phyloP scores from a whole-genome alignment of 2,329 filamentous ascomycete genomes.

The Cladophialophora exuberans region DNA sequence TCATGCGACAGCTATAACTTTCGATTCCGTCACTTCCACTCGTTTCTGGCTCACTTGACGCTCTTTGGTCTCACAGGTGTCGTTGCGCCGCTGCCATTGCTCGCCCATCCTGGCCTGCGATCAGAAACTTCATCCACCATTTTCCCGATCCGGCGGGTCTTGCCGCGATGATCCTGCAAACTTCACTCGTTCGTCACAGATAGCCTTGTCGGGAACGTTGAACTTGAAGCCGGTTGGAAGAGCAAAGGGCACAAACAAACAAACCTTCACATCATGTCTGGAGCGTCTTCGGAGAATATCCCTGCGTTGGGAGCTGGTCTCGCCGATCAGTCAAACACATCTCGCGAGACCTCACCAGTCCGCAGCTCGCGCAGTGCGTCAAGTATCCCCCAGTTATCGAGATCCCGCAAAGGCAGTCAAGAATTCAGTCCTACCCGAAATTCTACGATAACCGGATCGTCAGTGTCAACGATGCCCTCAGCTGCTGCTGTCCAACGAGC shows the following conservation, averaged over 20 bases:
- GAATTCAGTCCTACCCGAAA: conserved; percentile 66
- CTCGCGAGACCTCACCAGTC: conserved; percentile 24
- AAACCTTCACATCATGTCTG: conserved; percentile 18
- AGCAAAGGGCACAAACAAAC: conserved; percentile 10
- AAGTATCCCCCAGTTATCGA: conserved; percentile 42
- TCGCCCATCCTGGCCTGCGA: no score
- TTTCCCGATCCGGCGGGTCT: background rate
- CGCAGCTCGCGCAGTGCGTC: conserved; percentile 29
- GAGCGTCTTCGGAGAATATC: conserved; percentile 11
- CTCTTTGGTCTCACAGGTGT: no score
- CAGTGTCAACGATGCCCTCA: conserved; percentile 56
- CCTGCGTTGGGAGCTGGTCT: conserved; percentile 10
- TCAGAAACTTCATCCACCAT: background rate
- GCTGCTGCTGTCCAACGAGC: conserved; percentile 67
- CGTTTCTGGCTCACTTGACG: no score
- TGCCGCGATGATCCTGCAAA: conserved; percentile 23
- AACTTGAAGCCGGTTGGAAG: conserved; percentile 16
- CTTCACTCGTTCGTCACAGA: conserved; percentile 5
- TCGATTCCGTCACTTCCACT: no score
- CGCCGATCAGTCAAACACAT: conserved; percentile 16
- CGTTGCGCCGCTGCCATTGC: no score
- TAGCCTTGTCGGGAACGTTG: conserved; percentile 18
- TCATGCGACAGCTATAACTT: no score
- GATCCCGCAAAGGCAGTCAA: conserved; percentile 69
- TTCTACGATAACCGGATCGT: conserved; percentile 44